Percentiles rank a stretch among this genome's conserved stretches.
Conservation (phyloP, 1,284 basidiomycete genomes). For the Hemileia vastatrix region DNA sequence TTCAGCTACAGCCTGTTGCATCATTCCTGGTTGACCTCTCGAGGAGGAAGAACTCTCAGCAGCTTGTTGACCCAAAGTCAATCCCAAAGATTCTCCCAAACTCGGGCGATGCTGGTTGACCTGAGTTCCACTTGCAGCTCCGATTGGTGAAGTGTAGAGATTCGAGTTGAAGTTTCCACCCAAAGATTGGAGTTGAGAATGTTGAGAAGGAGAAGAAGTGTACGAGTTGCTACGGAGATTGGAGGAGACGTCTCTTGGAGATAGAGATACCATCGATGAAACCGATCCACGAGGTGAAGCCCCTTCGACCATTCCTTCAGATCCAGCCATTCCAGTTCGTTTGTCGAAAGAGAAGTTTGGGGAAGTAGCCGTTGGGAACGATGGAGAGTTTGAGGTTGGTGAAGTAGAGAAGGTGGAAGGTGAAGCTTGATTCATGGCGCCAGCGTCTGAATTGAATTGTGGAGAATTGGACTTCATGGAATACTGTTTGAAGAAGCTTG, state of each 20-base stretch:
- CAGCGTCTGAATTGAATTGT: neutral
- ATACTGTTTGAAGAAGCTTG: neutral
- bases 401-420: neutral
- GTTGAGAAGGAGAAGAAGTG: neutral
- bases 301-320: neutral
- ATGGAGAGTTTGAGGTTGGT: neutral
- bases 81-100: conserved; percentile 1
- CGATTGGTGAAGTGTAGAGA: neutral
- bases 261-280: neutral
- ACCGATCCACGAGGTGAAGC: neutral
- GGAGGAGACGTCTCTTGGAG: neutral
- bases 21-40: neutral
- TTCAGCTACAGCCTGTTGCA: neutral
- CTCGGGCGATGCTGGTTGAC: neutral
- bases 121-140: neutral
- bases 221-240: conserved; percentile 5
- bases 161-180: neutral
- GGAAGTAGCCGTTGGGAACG: conserved; percentile 1
- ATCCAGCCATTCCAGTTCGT: neutral
- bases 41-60: neutral
- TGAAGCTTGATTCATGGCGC: neutral
- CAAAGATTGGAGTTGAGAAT: neutral
- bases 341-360: neutral
- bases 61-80: conserved; percentile 18
- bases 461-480: neutral